These are phyloP conservation scores for Chenopodium album DNA, from an alignment of 148 eudicot genomes.

Conservation along the genomic window DNA sequence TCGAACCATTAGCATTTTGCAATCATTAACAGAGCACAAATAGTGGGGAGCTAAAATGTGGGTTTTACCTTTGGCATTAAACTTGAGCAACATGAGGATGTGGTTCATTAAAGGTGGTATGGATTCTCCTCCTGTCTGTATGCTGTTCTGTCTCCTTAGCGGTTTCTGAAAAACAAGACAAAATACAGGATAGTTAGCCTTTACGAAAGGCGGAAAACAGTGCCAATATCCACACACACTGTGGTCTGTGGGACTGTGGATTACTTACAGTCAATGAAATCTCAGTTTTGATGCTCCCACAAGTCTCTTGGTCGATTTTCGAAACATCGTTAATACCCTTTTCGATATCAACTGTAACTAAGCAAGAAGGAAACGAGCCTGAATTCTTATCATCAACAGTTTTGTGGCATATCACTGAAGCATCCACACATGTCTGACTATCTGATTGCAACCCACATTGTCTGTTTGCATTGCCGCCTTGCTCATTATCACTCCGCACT, in stretches of 20 bases:
- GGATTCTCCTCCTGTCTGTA: constrained; percentile 48
- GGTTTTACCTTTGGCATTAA: constrained; percentile 50
- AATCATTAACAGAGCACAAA: not conserved
- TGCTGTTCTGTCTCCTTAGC: constrained; percentile 57
- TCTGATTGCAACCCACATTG: constrained; percentile 38
- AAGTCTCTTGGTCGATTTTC: constrained; percentile 39
- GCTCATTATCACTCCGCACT: constrained; percentile 43
- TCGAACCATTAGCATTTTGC: not conserved
- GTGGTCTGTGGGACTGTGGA: not conserved
- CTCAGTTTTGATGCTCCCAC: constrained; percentile 48
- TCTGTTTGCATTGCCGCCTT: constrained; percentile 18
- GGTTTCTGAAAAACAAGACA: constrained; percentile 39
- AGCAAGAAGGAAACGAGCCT: constrained; percentile 35
- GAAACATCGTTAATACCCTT: constrained; percentile 41
- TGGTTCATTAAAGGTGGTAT: constrained; percentile 59
- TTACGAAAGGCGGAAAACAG: not conserved
- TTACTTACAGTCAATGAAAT: constrained; percentile 52
- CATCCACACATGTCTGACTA: constrained; percentile 36
- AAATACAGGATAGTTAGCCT: constrained; percentile 4
- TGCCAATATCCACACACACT: not conserved
- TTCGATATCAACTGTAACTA: constrained; percentile 49
- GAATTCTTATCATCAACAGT: constrained; percentile 26
- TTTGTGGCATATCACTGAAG: constrained; percentile 35
- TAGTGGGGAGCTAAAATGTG: not conserved
- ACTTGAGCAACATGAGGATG: constrained; percentile 52